Percentiles rank a stretch among this genome's conserved stretches.
Conservation (phyloP, 305 asterid genomes). For the Fraxinus latifolia region DNA sequence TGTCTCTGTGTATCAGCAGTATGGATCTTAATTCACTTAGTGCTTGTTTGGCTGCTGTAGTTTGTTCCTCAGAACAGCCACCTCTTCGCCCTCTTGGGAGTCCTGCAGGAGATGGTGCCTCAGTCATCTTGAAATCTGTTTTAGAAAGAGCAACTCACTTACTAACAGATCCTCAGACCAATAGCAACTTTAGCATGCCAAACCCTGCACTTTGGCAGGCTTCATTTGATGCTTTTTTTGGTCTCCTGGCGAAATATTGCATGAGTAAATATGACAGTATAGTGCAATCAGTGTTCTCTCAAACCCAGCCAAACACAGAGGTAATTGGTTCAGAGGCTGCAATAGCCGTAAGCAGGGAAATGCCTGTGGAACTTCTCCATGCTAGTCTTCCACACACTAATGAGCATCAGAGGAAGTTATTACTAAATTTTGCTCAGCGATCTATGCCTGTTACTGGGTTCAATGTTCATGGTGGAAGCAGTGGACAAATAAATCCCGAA, state of each 20-base stretch:
- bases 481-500: constrained; percentile 50
- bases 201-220: constrained; percentile 92
- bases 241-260: constrained; percentile 72
- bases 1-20: constrained; percentile 46
- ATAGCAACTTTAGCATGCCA: constrained; percentile 54
- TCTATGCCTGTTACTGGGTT: constrained; percentile 62
- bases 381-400: constrained; percentile 90
- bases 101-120: constrained; percentile 87
- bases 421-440: constrained; percentile 71
- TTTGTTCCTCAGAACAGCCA: constrained; percentile 90
- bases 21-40: constrained; percentile 90
- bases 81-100: constrained; percentile 93
- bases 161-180: constrained; percentile 51
- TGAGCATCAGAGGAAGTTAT: constrained; percentile 70
- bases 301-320: constrained; percentile 37
- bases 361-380: constrained; percentile 89
- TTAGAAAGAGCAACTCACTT: constrained; percentile 77
- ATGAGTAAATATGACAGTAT: constrained; percentile 67
- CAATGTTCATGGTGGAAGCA: constrained; percentile 41
- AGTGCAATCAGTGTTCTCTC: constrained; percentile 50
- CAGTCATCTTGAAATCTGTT: constrained; percentile 70
- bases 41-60: constrained; percentile 95
- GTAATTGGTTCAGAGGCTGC: constrained; percentile 56
- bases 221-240: constrained; percentile 83
- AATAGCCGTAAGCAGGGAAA: constrained; percentile 72